Conservation (phyloP, 1,284 basidiomycete species). For the Thelephora terrestris region DNA sequence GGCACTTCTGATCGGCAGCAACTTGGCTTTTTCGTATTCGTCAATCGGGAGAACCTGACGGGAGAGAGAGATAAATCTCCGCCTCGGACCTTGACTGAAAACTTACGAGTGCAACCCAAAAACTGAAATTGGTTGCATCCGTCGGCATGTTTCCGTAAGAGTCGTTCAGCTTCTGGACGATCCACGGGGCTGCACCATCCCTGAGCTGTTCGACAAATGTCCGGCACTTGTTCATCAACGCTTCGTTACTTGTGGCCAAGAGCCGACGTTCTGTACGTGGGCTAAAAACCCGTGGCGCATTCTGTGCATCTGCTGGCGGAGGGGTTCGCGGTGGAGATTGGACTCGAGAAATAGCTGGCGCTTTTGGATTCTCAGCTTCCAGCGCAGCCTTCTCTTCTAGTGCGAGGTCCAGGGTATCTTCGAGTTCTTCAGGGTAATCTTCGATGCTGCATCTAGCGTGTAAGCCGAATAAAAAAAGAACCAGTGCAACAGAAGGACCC, state of each 20-base stretch:
- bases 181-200: slow-evolving; percentile 83
- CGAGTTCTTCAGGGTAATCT: slow-evolving; percentile 41
- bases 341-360: no score
- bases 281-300: neutral
- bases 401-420: slow-evolving; percentile 36
- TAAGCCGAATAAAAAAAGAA: neutral
- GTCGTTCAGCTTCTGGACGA: slow-evolving; percentile 75
- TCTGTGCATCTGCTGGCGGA: neutral
- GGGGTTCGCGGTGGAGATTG: neutral
- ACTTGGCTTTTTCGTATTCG: slow-evolving; percentile 85
- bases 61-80: slow-evolving; percentile 3
- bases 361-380: neutral
- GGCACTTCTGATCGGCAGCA: slow-evolving; percentile 83
- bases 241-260: slow-evolving; percentile 29
- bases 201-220: slow-evolving; percentile 74
- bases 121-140: slow-evolving; percentile 66
- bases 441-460: slow-evolving; percentile 28
- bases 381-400: slow-evolving; percentile 19
- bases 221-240: slow-evolving; percentile 70
- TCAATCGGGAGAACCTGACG: slow-evolving; percentile 81
- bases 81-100: neutral
- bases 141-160: slow-evolving; percentile 63
- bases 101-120: slow-evolving; percentile 78
- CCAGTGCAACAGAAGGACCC: slow-evolving; percentile 8
- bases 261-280: slow-evolving; percentile 14